Evolutionary conservation across 2,329 filamentous ascomycete genomes (phyloP).

Genomic region (Coccinonectria pachysandricola): DNA sequence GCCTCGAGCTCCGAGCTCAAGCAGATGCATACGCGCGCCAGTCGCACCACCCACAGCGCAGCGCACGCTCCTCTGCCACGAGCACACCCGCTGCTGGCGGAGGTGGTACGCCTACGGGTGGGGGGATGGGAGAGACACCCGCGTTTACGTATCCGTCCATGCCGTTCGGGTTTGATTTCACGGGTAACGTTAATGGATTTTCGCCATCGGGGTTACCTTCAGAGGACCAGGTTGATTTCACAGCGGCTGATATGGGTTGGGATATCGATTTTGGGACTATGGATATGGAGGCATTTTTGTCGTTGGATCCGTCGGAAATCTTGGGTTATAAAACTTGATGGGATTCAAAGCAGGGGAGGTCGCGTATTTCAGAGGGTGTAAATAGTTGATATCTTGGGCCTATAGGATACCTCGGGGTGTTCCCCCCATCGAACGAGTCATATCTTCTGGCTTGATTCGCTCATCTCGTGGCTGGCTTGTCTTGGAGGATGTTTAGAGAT

Average conservation of each 20-base stretch:
- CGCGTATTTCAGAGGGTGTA: too few species aligned
- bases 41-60: constrained; percentile 7
- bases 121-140: constrained; percentile 7
- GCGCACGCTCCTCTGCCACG: too few species aligned
- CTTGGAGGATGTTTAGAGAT: too few species aligned
- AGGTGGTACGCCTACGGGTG: constrained; percentile 5
- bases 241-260: constrained; percentile 20
- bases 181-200: constrained; percentile 12
- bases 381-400: too few species aligned
- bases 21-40: constrained; percentile 10
- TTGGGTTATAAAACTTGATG: too few species aligned
- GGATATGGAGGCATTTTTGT: constrained; percentile 24
- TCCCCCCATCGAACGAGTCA: too few species aligned
- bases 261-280: constrained; percentile 22
- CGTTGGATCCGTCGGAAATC: constrained; percentile 21
- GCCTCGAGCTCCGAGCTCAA: constrained; percentile 15
- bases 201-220: constrained; percentile 10
- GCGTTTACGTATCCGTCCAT: constrained; percentile 20
- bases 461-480: too few species aligned
- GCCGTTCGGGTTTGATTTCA: constrained; percentile 18
- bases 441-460: too few species aligned
- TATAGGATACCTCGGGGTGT: too few species aligned
- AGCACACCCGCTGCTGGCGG: constrained; percentile 8
- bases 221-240: constrained; percentile 19
- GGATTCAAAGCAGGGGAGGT: too few species aligned